These are phyloP conservation scores for Alternaria panax DNA, from an alignment of 2,329 filamentous ascomycete species.

Conservation along the genomic window DNA sequence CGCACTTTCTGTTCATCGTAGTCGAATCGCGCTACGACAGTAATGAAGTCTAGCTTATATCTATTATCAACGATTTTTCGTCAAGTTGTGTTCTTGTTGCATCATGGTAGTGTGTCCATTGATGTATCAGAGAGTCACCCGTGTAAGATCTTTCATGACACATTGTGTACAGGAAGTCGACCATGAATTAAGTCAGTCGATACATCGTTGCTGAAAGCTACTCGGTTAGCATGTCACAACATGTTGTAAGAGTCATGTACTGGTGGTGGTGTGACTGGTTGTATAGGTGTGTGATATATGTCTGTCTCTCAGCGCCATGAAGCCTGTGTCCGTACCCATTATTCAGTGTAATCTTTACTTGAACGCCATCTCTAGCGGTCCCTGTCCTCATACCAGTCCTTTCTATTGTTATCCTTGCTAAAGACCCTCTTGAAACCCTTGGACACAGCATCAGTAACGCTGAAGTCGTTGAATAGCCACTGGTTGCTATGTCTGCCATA, in stretches of 20 bases:
- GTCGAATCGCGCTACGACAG: background rate
- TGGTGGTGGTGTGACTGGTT: background rate
- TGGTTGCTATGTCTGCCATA: conserved; percentile 48
- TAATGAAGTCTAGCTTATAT: background rate
- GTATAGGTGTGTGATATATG: background rate
- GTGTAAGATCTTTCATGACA: too few relatives aligned
- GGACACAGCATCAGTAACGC: conserved; percentile 42
- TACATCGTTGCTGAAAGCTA: background rate
- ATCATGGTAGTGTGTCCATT: background rate
- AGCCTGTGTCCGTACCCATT: background rate
- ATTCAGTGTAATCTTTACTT: background rate
- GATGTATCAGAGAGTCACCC: too few relatives aligned
- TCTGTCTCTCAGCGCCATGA: background rate
- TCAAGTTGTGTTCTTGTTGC: background rate
- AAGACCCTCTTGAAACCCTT: conserved; percentile 43
- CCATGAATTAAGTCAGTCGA: background rate
- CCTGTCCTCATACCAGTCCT: conserved; percentile 26
- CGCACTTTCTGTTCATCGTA: background rate
- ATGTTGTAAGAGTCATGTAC: background rate
- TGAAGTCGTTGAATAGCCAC: conserved; percentile 51
- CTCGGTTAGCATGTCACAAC: background rate
- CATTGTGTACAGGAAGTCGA: background rate
- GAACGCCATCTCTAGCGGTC: background rate
- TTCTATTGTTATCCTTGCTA: conserved; percentile 21
- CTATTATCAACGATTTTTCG: background rate